A percentile compares a stretch with the other conserved stretches of the same genome.
phyloP scores from a whole-genome alignment of 306 rosid genomes.

The Malus sieversii region DNA sequence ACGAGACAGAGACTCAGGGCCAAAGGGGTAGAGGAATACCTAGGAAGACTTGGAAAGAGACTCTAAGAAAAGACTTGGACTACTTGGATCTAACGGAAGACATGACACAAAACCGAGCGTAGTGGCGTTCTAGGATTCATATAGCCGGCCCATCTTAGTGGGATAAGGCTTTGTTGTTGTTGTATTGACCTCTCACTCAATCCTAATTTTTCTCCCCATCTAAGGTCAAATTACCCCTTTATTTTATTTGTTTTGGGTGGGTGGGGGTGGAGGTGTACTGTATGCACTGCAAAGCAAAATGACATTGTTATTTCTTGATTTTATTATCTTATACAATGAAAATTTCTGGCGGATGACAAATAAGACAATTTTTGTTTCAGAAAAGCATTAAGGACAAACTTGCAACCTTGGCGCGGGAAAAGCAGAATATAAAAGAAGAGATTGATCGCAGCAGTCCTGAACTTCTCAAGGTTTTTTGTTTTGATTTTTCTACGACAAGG shows the following conservation, averaged over 20 bases:
- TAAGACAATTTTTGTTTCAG: slow-evolving; percentile 33
- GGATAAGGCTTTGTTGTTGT: no score
- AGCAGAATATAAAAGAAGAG: slow-evolving; percentile 60
- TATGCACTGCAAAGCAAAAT: background rate
- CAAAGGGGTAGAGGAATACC: no score
- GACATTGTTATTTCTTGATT: background rate
- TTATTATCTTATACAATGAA: background rate
- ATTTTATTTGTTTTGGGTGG: background rate
- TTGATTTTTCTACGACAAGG: background rate
- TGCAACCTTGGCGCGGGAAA: slow-evolving; percentile 57
- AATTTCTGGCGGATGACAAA: slow-evolving; percentile 14
- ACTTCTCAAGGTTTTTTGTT: slow-evolving; percentile 48
- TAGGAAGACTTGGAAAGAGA: no score
- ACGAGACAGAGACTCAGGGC: no score
- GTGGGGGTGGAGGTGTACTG: background rate
- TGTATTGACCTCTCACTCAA: background rate
- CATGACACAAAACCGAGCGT: no score
- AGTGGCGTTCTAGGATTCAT: no score
- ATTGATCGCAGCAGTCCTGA: slow-evolving; percentile 77
- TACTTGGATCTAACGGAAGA: no score
- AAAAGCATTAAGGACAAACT: slow-evolving; percentile 84
- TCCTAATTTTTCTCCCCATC: background rate
- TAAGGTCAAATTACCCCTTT: background rate
- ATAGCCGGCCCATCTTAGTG: no score
- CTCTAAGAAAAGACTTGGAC: no score